Evolutionary conservation across 495 filamentous ascomycete species (phyloP).

Genomic region (Barbatosphaeria neglecta): DNA sequence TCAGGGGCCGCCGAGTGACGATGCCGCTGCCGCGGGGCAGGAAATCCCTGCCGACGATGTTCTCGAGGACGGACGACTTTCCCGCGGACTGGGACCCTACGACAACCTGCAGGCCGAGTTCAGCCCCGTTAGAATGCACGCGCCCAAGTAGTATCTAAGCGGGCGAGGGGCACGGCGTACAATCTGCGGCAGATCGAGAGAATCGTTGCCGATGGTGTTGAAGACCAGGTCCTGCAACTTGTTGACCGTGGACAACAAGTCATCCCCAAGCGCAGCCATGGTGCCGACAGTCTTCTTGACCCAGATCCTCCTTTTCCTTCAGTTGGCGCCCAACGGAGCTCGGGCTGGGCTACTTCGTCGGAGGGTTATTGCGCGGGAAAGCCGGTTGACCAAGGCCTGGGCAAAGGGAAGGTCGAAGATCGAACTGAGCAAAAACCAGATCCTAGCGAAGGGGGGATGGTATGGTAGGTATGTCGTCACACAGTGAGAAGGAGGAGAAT

Average conservation of each 20-base stretch:
- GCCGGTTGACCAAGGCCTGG: no score
- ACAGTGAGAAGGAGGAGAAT: no score
- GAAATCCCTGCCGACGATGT: conserved; percentile 97
- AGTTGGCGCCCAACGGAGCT: background rate
- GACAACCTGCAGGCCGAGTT: conserved; percentile 58
- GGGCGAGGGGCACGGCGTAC: conserved; percentile 45
- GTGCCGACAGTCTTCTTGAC: conserved; percentile 5
- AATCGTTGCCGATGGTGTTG: conserved; percentile 98
- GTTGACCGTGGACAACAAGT: conserved; percentile 85
- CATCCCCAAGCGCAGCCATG: conserved; percentile 69
- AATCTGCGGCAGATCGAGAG: conserved; percentile 94
- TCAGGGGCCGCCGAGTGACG: conserved; percentile 85
- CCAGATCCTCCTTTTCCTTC: background rate
- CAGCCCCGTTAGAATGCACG: conserved; percentile 8
- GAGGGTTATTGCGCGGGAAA: no score
- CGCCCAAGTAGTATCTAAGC: conserved; percentile 1
- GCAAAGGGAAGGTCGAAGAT: no score
- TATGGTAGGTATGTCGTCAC: no score
- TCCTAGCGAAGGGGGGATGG: no score
- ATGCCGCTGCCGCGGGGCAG: conserved; percentile 93
- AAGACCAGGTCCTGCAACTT: conserved; percentile 97
- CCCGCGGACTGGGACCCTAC: conserved; percentile 97
- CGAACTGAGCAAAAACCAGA: no score
- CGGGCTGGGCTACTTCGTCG: conserved; percentile 7
- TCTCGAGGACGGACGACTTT: conserved; percentile 98